phyloP scores from a whole-genome alignment of 768 basidiomycete species.

The Boletus barrowsii region DNA sequence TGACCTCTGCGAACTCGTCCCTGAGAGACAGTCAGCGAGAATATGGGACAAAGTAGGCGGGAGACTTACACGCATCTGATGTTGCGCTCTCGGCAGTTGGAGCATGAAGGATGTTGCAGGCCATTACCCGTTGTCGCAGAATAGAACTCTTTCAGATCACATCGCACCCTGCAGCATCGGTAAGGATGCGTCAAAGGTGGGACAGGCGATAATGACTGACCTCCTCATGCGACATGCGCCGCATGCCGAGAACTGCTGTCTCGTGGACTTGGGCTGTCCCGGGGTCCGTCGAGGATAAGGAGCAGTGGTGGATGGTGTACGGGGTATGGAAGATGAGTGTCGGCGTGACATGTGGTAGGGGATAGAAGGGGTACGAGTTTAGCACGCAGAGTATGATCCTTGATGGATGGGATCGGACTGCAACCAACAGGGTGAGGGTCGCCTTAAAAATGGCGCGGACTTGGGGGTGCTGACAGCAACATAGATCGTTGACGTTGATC shows the following conservation, averaged over 20 bases:
- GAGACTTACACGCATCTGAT: conserved; percentile 87
- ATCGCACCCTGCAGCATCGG: conserved; percentile 64
- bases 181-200: conserved; percentile 2
- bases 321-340: conserved; percentile 37
- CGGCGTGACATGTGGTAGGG: conserved; percentile 54
- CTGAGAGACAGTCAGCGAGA: conserved; percentile 38
- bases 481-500: conserved; percentile 29
- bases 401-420: conserved; percentile 25
- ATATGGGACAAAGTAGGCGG: not conserved
- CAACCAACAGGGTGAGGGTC: conserved; percentile 11
- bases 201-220: conserved; percentile 33
- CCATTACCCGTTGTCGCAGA: conserved; percentile 45
- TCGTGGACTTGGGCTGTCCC: conserved; percentile 68
- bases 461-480: conserved; percentile 13
- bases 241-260: conserved; percentile 90
- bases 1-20: conserved; percentile 89
- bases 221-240: conserved; percentile 90
- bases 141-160: conserved; percentile 85
- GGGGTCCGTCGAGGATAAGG: conserved; percentile 47
- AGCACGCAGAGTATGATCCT: not conserved
- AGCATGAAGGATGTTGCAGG: conserved; percentile 54
- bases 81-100: conserved; percentile 86
- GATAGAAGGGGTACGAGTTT: conserved; percentile 16
- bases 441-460: conserved; percentile 17
- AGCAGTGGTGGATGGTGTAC: conserved; percentile 26